Evolutionary conservation across 257 asterid species (phyloP).

Genomic region (Primulina tabacum): DNA sequence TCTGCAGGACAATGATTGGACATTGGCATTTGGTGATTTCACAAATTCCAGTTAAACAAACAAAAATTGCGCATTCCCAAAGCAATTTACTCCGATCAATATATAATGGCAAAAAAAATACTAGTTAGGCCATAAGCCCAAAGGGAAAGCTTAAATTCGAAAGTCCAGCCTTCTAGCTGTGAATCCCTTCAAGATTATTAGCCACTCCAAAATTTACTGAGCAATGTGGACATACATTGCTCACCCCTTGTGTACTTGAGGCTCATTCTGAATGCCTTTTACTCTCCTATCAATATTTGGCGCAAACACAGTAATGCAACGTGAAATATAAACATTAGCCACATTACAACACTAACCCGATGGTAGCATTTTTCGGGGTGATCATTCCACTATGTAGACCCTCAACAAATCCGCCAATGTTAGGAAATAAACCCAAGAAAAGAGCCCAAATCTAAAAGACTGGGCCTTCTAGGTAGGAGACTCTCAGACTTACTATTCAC

Average conservation of each 20-base stretch:
- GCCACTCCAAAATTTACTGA: neutral
- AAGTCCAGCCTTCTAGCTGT: too few species aligned
- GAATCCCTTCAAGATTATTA: too few species aligned
- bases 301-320: neutral
- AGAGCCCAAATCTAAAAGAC: neutral
- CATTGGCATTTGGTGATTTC: neutral
- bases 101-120: neutral
- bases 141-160: too few species aligned
- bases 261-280: too few species aligned
- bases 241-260: neutral
- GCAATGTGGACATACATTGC: neutral
- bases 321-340: neutral
- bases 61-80: neutral
- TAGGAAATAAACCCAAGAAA: neutral
- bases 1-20: slow-evolving; percentile 23
- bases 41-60: neutral
- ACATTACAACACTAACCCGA: neutral
- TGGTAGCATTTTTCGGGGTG: neutral
- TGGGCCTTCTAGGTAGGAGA: slow-evolving; percentile 1
- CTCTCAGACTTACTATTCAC: neutral
- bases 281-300: neutral
- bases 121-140: neutral
- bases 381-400: too few species aligned
- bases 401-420: slow-evolving; percentile 25
- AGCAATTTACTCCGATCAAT: neutral